phyloP scores from a whole-genome alignment of 225 moss, liverwort and hornwort genomes.

The Marchantia polymorpha region DNA sequence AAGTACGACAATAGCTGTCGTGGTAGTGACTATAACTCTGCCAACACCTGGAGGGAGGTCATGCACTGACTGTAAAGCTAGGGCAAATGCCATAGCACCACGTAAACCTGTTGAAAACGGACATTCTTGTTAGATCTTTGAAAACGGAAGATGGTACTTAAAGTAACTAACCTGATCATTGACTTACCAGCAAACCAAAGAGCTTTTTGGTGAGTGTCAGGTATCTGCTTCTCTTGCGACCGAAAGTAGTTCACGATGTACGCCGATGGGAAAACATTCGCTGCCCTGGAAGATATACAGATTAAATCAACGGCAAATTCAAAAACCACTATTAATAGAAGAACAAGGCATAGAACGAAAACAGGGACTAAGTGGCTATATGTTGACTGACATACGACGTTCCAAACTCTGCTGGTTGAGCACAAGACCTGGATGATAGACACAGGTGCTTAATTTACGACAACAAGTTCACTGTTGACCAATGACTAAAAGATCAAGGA shows the following conservation, averaged over 20 bases:
- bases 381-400: too few relatives aligned
- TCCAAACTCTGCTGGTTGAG: not conserved
- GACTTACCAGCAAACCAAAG: slow-evolving; percentile 80
- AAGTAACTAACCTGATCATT: not conserved
- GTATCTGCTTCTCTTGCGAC: slow-evolving; percentile 73
- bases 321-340: too few relatives aligned
- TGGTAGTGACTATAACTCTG: slow-evolving; percentile 89
- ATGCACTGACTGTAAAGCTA: slow-evolving; percentile 91
- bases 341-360: too few relatives aligned
- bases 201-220: slow-evolving; percentile 90
- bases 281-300: slow-evolving; percentile 56
- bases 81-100: slow-evolving; percentile 99
- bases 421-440: not conserved
- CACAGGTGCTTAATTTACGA: not conserved
- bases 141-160: not conserved
- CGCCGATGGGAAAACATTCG: slow-evolving; percentile 94
- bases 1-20: slow-evolving; percentile 86
- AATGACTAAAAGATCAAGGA: not conserved
- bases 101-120: slow-evolving; percentile 58
- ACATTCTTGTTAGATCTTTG: not conserved
- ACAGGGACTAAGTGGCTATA: too few relatives aligned
- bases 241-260: slow-evolving; percentile 84
- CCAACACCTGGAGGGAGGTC: slow-evolving; percentile 84
- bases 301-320: not conserved
- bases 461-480: not conserved